Conservation (phyloP, 495 filamentous ascomycete genomes). For the Lineolata rhizophorae region DNA sequence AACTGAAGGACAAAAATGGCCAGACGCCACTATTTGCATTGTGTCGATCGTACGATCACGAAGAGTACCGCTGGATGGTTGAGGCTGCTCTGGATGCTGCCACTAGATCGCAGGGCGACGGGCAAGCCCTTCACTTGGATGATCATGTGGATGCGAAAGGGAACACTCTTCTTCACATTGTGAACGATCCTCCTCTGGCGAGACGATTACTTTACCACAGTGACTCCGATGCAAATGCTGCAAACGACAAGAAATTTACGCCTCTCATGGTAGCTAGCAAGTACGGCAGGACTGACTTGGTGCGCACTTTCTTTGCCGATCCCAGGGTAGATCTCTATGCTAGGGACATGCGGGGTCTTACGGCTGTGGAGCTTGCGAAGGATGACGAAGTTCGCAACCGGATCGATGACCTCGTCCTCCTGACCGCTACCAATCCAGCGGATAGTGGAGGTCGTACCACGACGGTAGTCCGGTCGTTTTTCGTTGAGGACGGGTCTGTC, state of each 20-base stretch:
- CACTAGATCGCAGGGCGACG: constrained; percentile 50
- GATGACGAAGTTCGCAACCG: constrained; percentile 93
- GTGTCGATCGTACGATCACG: constrained; percentile 87
- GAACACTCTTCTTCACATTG: constrained; percentile 83
- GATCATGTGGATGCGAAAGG: constrained; percentile 84
- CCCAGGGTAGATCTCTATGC: constrained; percentile 65
- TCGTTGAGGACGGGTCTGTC: constrained; percentile 90
- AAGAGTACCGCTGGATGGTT: constrained; percentile 70
- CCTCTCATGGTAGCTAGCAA: constrained; percentile 98
- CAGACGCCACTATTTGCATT: constrained; percentile 91
- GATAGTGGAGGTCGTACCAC: constrained; percentile 65
- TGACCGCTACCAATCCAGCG: constrained; percentile 44
- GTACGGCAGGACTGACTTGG: constrained; percentile 85
- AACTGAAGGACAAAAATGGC: constrained; percentile 78
- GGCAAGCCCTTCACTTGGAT: constrained; percentile 64
- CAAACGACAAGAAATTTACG: constrained; percentile 89
- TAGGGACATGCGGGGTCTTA: constrained; percentile 73
- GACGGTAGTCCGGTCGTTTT: constrained; percentile 87
- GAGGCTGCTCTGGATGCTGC: constrained; percentile 54
- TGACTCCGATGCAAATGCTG: constrained; percentile 86
- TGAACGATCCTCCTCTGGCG: constrained; percentile 64
- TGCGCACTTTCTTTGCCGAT: constrained; percentile 70
- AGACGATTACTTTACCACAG: constrained; percentile 53
- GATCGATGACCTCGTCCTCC: constrained; percentile 80
- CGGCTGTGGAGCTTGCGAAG: constrained; percentile 90